phyloP scores from a whole-genome alignment of 768 basidiomycete species.

The Hericium alpestre region DNA sequence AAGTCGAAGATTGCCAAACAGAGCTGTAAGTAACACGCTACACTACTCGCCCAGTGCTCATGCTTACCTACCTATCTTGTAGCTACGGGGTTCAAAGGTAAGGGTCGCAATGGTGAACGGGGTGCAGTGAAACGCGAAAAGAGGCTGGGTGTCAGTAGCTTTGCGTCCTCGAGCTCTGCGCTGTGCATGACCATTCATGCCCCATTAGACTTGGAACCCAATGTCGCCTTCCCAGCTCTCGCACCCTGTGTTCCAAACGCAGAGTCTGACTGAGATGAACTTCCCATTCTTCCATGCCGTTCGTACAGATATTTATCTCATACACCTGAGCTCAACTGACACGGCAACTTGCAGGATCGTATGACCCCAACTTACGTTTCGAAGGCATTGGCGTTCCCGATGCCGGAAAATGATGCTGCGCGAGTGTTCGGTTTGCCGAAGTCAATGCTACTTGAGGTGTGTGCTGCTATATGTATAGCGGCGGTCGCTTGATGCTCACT shows the following conservation, averaged over 20 bases:
- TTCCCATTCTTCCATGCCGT: conserved; percentile 37
- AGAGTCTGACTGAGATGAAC: conserved; percentile 23
- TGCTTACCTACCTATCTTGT: not conserved
- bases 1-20: not conserved
- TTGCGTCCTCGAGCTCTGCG: not conserved
- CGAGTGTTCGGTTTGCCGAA: conserved; percentile 7
- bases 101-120: not conserved
- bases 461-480: not conserved
- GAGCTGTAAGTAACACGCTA: not conserved
- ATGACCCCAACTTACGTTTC: conserved; percentile 4
- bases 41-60: too few species aligned
- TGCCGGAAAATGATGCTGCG: conserved; percentile 10
- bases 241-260: conserved; percentile 31
- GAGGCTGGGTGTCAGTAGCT: conserved; percentile 7
- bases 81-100: conserved; percentile 6
- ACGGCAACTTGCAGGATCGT: not conserved
- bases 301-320: conserved; percentile 10
- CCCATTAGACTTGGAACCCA: conserved; percentile 31
- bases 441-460: conserved; percentile 8
- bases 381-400: conserved; percentile 10
- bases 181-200: not conserved
- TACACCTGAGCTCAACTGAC: not conserved
- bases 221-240: conserved; percentile 29
- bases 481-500: not conserved
- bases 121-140: conserved; percentile 3